Evolutionary conservation across 164 flowering plant species (phyloP).

Genomic region (Sedum album): DNA sequence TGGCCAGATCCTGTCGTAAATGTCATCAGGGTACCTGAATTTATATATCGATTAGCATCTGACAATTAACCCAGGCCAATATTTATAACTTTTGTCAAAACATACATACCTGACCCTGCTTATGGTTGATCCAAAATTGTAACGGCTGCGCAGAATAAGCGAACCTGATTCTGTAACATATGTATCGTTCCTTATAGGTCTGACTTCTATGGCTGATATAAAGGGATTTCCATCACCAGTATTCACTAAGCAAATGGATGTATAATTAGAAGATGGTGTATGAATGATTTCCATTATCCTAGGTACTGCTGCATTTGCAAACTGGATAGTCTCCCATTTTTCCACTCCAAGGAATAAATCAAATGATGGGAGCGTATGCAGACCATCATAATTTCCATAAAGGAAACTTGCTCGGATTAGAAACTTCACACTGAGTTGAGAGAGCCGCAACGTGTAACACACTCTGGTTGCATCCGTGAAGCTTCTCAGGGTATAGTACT

Average conservation of each 20-base stretch:
- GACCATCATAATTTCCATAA: slow-evolving; percentile 9
- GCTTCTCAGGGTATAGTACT: slow-evolving; percentile 4
- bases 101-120: not conserved
- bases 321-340: not conserved
- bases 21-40: slow-evolving; percentile 25
- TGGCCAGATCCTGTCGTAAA: slow-evolving; percentile 27
- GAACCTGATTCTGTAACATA: slow-evolving; percentile 5
- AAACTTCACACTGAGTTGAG: not conserved
- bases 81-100: too few relatives aligned
- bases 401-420: slow-evolving; percentile 8
- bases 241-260: slow-evolving; percentile 2
- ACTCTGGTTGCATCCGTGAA: not conserved
- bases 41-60: not conserved
- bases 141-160: not conserved
- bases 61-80: too few relatives aligned
- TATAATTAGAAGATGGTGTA: slow-evolving; percentile 1
- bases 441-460: slow-evolving; percentile 8
- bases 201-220: slow-evolving; percentile 6
- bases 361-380: not conserved
- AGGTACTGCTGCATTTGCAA: slow-evolving; percentile 3
- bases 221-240: slow-evolving; percentile 9
- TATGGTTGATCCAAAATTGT: slow-evolving; percentile 5
- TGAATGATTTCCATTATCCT: slow-evolving; percentile 3
- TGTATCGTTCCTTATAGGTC: not conserved
- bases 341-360: slow-evolving; percentile 8